These are phyloP conservation scores for Colletotrichum spinosum DNA, from an alignment of 2,329 filamentous ascomycete species.

Conservation along the genomic window DNA sequence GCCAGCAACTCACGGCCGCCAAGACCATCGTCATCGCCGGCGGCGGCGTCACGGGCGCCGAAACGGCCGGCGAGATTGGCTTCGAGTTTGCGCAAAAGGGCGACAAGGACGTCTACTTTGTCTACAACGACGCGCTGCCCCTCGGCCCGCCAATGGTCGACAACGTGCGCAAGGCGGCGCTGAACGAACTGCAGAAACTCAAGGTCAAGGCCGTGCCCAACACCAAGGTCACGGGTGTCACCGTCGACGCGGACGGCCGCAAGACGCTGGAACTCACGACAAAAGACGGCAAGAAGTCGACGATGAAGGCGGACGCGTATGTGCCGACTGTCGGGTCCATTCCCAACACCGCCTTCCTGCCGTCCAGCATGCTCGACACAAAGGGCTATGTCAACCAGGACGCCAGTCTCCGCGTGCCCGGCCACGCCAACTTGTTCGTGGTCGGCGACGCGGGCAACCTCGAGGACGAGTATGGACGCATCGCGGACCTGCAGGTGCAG, in stretches of 20 bases:
- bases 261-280: conserved; percentile 49
- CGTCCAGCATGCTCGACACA: conserved; percentile 49
- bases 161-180: conserved; percentile 52
- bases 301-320: conserved; percentile 56
- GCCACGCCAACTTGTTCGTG: conserved; percentile 55
- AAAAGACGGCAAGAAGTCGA: conserved; percentile 48
- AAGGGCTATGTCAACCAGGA: conserved; percentile 52
- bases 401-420: conserved; percentile 49
- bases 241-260: conserved; percentile 41
- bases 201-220: conserved; percentile 55
- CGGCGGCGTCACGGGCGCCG: conserved; percentile 62
- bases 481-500: conserved; percentile 47
- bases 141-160: conserved; percentile 47
- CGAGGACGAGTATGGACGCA: conserved; percentile 47
- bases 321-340: conserved; percentile 59
- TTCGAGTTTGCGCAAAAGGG: conserved; percentile 56
- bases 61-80: conserved; percentile 64
- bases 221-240: conserved; percentile 48
- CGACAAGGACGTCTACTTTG: conserved; percentile 59
- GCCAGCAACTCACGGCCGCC: conserved; percentile 53
- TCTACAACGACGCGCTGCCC: conserved; percentile 54
- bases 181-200: conserved; percentile 55
- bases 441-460: conserved; percentile 58
- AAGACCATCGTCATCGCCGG: conserved; percentile 63
- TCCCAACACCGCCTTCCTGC: conserved; percentile 59